Evolutionary conservation across 768 basidiomycete species (phyloP), one percentile per base, ranked within the genome.

Genomic region (Russula foetens): DNA sequence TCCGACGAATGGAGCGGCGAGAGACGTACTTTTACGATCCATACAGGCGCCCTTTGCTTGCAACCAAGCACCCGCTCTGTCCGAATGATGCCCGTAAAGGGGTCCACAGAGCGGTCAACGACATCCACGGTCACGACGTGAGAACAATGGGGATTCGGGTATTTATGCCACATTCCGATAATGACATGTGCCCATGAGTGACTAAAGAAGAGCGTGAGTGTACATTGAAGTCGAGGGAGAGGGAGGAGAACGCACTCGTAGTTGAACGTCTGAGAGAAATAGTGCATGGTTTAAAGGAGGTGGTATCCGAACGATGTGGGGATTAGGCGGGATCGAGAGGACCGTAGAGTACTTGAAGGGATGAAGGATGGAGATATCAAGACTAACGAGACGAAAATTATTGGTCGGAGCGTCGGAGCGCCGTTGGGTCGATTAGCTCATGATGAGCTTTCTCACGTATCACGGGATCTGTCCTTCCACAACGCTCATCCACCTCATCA

Each of bases 141-240:
- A 24, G 88, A 82, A 74, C 91, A 92, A 69, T 89, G 89, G 55
- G 92, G 88, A 72, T 96, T 96, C 53, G 94, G 94, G 73, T 97
- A 97, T 79, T 97, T 97, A 66, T 88, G 86, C 88, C 92, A 94
- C 81, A 96, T 90, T 65, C 90, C 90, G 69, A 89, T 86, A 63
- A 93, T 84, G 66, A 95, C 92, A 76, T 92, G 91, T 62, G 85
- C 80, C 87, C 93, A 95, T 44, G 92, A 81, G 70, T 93, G 91
- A 63, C 93, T 97, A 50, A 6, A 56, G 59, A 60, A 59, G 44
- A 63, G 66, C 46, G 67, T 59, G 60, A 53, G 33, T 55, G 33
- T 56, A 14, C 63, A 56, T 47, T 43, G 66, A 43, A 17, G 2
- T 21, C 24, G 7, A 26, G 12, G 26, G 46, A 50, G n/a, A 29